A percentile compares a stretch with the other conserved stretches of the same genome.
Conservation (phyloP, 2,329 filamentous ascomycete species). For the Lachnellula arida region DNA sequence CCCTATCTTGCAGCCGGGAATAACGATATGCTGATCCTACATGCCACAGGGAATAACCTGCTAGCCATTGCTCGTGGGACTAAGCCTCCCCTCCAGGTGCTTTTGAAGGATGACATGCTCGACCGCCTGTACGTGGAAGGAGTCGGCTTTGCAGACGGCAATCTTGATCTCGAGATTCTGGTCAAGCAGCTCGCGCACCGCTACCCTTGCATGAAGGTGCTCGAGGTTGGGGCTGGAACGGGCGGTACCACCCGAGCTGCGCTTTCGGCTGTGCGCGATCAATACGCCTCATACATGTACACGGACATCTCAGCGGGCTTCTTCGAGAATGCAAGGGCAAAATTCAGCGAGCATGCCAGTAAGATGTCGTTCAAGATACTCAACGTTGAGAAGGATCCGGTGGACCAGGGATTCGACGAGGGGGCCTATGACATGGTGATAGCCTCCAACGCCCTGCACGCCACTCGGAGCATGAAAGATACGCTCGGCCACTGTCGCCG, state of each 20-base stretch:
- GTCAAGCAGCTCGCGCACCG: background rate
- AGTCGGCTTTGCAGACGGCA: background rate
- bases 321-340: background rate
- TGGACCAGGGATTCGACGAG: constrained; percentile 32
- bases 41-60: background rate
- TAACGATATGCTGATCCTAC: background rate
- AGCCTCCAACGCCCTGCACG: constrained; percentile 20
- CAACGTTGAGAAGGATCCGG: constrained; percentile 31
- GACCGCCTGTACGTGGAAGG: background rate
- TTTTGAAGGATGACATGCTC: background rate
- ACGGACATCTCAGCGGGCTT: background rate
- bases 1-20: no score
- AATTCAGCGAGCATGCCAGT: background rate
- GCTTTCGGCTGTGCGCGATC: background rate
- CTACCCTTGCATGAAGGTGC: background rate
- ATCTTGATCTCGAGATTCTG: background rate
- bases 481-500: background rate
- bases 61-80: background rate
- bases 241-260: background rate
- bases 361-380: constrained; percentile 17
- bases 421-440: constrained; percentile 27
- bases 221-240: background rate
- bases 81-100: background rate
- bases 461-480: background rate
- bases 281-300: background rate